Evolutionary conservation across 441 rosid genomes (phyloP).

Genomic region (Hypseocharis bilobata): DNA sequence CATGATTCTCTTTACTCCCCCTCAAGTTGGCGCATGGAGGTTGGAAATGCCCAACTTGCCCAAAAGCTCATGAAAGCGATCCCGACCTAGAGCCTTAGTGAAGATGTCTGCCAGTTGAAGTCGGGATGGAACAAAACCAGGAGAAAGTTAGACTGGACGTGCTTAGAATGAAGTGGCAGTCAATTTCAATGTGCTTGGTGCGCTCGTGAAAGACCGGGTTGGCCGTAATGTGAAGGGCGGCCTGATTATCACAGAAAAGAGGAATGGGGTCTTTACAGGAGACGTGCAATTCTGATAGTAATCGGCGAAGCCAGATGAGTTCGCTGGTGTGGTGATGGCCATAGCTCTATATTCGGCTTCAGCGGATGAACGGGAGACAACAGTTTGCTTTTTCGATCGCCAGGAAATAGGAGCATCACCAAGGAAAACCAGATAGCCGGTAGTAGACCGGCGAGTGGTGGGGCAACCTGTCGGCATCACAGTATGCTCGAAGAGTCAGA

Average conservation of each 20-base stretch:
- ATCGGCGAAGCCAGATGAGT: not conserved
- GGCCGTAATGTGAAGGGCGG: not conserved
- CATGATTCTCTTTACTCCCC: slow-evolving; percentile 14
- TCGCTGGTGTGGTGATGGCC: not conserved
- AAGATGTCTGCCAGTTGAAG: not conserved
- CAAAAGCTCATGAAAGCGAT: not conserved
- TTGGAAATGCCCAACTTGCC: slow-evolving; percentile 9
- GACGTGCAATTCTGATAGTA: not conserved
- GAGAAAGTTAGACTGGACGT: not conserved
- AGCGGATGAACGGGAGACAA: not conserved
- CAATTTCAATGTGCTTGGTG: slow-evolving; percentile 1
- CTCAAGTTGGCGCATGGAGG: slow-evolving; percentile 17
- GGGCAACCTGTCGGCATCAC: not conserved
- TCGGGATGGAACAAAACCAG: not conserved
- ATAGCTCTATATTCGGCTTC: slow-evolving; percentile 2
- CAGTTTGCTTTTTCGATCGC: not conserved
- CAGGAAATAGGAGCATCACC: not conserved
- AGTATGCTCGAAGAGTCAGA: not conserved
- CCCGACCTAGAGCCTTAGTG: not conserved
- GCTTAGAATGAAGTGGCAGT: not conserved
- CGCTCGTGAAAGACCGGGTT: not conserved
- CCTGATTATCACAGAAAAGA: not conserved
- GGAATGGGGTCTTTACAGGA: not conserved
- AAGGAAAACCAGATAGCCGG: not conserved
- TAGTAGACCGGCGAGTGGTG: not conserved